phyloP scores from a whole-genome alignment of 495 filamentous ascomycete genomes.

The Penicillium canariense region DNA sequence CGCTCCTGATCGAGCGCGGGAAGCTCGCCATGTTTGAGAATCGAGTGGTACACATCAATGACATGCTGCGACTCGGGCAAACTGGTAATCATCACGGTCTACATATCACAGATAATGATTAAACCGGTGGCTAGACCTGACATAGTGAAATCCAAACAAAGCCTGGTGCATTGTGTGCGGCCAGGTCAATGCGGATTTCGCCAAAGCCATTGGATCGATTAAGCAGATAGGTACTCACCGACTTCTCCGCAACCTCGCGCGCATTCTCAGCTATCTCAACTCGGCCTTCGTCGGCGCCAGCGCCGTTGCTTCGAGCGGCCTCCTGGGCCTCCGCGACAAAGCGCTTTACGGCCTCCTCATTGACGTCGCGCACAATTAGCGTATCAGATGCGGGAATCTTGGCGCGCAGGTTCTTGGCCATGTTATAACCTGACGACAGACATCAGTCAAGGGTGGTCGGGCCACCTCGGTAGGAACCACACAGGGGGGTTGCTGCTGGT shows the following conservation, averaged over 20 bases:
- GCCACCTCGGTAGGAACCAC: background rate
- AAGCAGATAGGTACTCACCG: constrained; percentile 55
- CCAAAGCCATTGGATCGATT: background rate
- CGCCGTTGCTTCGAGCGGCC: constrained; percentile 25
- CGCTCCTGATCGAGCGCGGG: constrained; percentile 46
- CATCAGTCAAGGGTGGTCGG: constrained; percentile 1
- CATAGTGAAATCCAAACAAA: too few species aligned
- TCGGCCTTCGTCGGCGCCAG: constrained; percentile 37
- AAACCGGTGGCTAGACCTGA: constrained; percentile 1
- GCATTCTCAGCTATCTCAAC: constrained; percentile 58
- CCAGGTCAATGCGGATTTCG: too few species aligned
- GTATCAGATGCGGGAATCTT: constrained; percentile 71
- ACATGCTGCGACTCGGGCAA: constrained; percentile 80
- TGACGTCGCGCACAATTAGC: constrained; percentile 72
- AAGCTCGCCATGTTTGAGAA: constrained; percentile 52
- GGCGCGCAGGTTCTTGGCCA: constrained; percentile 81
- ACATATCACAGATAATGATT: constrained; percentile 9
- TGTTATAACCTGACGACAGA: constrained; percentile 62
- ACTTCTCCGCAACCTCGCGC: constrained; percentile 63
- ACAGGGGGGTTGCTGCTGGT: background rate
- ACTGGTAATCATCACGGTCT: constrained; percentile 78
- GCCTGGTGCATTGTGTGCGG: background rate
- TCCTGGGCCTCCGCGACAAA: constrained; percentile 61
- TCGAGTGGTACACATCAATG: constrained; percentile 64
- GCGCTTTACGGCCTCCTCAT: constrained; percentile 54